These are phyloP conservation scores for Nannochloropsis salina DNA, from an alignment of 108 stramenopile genomes.

Conservation along the genomic window DNA sequence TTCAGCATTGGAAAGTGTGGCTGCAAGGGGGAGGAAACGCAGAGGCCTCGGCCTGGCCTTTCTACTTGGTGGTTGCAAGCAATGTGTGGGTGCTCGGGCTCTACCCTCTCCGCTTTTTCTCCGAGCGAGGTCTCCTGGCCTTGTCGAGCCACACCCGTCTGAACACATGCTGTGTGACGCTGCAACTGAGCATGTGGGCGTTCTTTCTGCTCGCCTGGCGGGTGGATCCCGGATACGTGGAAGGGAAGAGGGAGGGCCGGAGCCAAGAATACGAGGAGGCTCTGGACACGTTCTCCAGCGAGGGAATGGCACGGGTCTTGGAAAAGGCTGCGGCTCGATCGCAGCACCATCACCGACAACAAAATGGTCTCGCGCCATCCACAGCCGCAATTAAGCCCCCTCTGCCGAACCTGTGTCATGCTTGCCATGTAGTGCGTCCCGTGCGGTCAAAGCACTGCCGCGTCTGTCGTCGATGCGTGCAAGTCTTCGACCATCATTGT, in stretches of 20 bases:
- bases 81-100: constrained; percentile 54
- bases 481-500: constrained; percentile 96
- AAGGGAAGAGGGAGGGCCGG: constrained; percentile 43
- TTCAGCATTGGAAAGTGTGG: constrained; percentile 45
- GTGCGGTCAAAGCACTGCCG: constrained; percentile 88
- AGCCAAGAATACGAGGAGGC: constrained; percentile 65
- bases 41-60: constrained; percentile 64
- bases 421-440: constrained; percentile 85
- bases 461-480: constrained; percentile 72
- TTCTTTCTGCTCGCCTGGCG: constrained; percentile 58
- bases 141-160: not conserved
- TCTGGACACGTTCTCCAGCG: constrained; percentile 63
- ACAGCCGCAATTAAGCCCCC: not conserved
- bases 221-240: constrained; percentile 67
- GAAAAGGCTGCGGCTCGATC: not conserved
- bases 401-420: constrained; percentile 68
- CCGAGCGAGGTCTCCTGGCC: not conserved
- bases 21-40: not conserved
- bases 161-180: constrained; percentile 42
- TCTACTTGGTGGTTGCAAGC: constrained; percentile 62
- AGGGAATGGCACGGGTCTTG: constrained; percentile 26
- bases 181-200: constrained; percentile 55
- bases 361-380: not conserved
- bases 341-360: constrained; percentile 4
- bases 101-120: constrained; percentile 38